Conservation (phyloP, 306 rosid genomes). For the Ceratonia siliqua region DNA sequence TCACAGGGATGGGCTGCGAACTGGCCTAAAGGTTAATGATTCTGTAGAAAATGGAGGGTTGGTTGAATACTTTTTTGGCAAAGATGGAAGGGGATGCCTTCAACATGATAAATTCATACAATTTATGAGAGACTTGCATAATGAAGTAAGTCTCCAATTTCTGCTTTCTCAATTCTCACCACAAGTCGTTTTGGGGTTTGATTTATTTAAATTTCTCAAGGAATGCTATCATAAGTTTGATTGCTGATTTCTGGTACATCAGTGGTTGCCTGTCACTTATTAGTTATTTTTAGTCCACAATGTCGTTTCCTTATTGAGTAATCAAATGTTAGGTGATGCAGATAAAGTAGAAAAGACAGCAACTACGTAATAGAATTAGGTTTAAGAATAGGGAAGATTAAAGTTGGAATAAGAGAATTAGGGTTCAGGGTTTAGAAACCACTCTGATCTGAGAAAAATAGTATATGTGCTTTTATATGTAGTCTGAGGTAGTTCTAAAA, state of each 20-base stretch:
- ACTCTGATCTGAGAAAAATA: not conserved
- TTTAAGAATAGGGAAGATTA: not conserved
- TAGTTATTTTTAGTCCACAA: not conserved
- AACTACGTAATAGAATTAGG: not conserved
- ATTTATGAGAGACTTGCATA: constrained; percentile 64
- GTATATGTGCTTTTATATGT: not conserved
- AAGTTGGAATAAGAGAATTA: too few species aligned
- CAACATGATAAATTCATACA: constrained; percentile 63
- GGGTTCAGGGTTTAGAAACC: too few species aligned
- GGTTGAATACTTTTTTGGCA: constrained; percentile 78
- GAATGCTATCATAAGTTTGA: not conserved
- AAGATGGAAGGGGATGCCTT: constrained; percentile 68
- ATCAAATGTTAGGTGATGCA: not conserved
- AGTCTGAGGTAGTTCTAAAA: not conserved
- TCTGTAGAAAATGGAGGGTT: constrained; percentile 88
- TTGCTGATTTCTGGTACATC: constrained; percentile 14
- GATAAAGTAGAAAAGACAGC: not conserved
- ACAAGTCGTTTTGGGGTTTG: constrained; percentile 5
- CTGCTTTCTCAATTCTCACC: constrained; percentile 18
- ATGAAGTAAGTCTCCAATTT: constrained; percentile 56
- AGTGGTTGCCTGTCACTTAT: not conserved
- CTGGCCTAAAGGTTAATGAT: constrained; percentile 57
- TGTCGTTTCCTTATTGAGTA: not conserved
- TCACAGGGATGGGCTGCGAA: constrained; percentile 67
- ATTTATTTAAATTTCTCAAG: constrained; percentile 25